These are phyloP conservation scores for Colletotrichum limetticola DNA, from an alignment of 2,329 filamentous ascomycete genomes.

Conservation along the genomic window DNA sequence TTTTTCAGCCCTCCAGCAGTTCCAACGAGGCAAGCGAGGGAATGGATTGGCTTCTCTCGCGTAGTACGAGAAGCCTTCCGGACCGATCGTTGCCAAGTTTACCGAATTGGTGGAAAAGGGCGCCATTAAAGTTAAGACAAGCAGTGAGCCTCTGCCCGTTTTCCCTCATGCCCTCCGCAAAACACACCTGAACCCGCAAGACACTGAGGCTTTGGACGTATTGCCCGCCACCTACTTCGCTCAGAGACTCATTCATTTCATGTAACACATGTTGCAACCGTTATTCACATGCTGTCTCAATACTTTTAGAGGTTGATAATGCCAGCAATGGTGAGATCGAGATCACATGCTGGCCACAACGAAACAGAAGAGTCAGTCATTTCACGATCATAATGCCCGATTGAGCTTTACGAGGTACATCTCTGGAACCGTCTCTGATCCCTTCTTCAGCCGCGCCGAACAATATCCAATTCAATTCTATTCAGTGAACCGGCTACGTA, in stretches of 20 bases:
- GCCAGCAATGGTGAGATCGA: not conserved
- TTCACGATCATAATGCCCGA: not conserved
- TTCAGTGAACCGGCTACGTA: not conserved
- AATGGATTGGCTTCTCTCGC: not conserved
- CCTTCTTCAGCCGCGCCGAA: not conserved
- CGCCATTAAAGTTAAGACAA: slow-evolving; percentile 27
- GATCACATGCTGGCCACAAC: not conserved
- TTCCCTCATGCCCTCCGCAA: not conserved
- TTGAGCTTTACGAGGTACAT: not conserved
- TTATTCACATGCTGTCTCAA: not conserved
- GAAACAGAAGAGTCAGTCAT: not conserved
- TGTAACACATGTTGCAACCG: not conserved
- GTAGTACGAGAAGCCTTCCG: not conserved
- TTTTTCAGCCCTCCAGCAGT: not conserved
- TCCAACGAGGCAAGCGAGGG: not conserved
- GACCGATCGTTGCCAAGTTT: slow-evolving; percentile 23
- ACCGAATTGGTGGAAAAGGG: slow-evolving; percentile 5
- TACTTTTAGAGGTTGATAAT: not conserved
- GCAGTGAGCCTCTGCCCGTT: not conserved
- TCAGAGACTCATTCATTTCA: not conserved
- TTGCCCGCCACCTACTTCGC: not conserved
- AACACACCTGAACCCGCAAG: not conserved
- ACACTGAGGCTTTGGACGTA: not conserved
- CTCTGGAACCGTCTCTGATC: not conserved
- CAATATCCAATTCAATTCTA: not conserved